Percentiles rank a stretch among this genome's conserved stretches.
Conservation (phyloP, 176 grass and related monocot genomes). For the Pontederia crassipes region DNA sequence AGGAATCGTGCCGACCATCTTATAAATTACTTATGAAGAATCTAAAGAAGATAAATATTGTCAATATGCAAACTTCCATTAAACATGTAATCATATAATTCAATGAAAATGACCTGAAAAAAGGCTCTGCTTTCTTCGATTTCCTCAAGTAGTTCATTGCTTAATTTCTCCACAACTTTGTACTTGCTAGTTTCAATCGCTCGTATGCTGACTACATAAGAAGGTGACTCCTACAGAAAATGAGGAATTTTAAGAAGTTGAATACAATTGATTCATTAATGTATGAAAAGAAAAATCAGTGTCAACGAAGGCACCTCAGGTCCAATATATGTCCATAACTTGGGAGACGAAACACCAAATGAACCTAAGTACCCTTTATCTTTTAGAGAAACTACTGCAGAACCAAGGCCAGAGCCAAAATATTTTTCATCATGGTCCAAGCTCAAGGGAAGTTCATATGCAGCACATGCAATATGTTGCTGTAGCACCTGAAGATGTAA, state of each 20-base stretch:
- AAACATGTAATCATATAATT: too few relatives aligned
- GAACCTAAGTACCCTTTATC: conserved; percentile 53
- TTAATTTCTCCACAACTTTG: conserved; percentile 53
- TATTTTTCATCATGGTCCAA: conserved; percentile 74
- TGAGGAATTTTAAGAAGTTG: conserved; percentile 12
- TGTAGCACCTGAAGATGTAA: conserved; percentile 50
- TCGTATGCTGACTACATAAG: conserved; percentile 55
- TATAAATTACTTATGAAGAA: too few relatives aligned
- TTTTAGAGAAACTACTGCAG: conserved; percentile 41
- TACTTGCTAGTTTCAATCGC: conserved; percentile 80
- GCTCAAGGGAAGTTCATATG: conserved; percentile 78
- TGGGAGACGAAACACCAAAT: conserved; percentile 48
- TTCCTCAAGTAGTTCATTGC: conserved; percentile 60
- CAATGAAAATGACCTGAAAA: conserved; percentile 51
- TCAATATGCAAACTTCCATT: too few relatives aligned
- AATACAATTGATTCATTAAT: conserved; percentile 1
- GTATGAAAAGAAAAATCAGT: conserved; percentile 5
- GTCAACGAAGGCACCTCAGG: conserved; percentile 40
- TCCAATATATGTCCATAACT: conserved; percentile 81
- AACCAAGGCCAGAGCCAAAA: conserved; percentile 44
- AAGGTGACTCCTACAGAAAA: conserved; percentile 65
- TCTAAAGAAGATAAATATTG: too few relatives aligned
- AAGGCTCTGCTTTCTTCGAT: conserved; percentile 96
- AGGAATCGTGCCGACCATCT: too few relatives aligned
- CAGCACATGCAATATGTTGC: conserved; percentile 81